A percentile compares a stretch with the other conserved stretches of the same genome.
Conservation (phyloP, 352 stramenopile genomes). For the Globisporangium middletonii region DNA sequence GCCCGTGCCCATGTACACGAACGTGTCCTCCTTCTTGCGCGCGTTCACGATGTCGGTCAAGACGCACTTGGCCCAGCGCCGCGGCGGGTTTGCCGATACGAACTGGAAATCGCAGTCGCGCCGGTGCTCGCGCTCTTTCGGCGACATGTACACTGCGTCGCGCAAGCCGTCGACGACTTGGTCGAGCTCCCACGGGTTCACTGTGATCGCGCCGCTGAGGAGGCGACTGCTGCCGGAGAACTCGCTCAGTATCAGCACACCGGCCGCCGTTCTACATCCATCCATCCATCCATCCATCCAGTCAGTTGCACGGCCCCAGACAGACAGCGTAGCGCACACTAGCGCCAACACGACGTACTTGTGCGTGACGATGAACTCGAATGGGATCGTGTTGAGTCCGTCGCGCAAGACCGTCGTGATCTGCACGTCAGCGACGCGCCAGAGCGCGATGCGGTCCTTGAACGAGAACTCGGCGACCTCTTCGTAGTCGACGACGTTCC, state of each 20-base stretch:
- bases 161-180: conserved; percentile 66
- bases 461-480: conserved; percentile 67
- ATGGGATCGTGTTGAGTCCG: conserved; percentile 74
- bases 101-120: conserved; percentile 78
- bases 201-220: conserved; percentile 92
- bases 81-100: conserved; percentile 57
- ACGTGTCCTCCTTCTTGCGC: conserved; percentile 71
- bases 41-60: conserved; percentile 74
- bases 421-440: conserved; percentile 69
- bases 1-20: conserved; percentile 88
- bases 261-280: conserved; percentile 42
- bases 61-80: conserved; percentile 68
- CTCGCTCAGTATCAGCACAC: conserved; percentile 95
- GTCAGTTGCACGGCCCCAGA: too few relatives aligned
- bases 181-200: conserved; percentile 97
- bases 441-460: conserved; percentile 64
- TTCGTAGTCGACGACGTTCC: conserved; percentile 70
- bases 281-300: neutral
- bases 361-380: conserved; percentile 79
- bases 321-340: neutral
- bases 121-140: conserved; percentile 63
- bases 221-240: conserved; percentile 95
- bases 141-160: conserved; percentile 68
- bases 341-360: conserved; percentile 29
- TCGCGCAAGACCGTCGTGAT: conserved; percentile 73